Base-by-base conservation (phyloP, 139 green algal species). In the Coccomyxa sp. region DNA sequence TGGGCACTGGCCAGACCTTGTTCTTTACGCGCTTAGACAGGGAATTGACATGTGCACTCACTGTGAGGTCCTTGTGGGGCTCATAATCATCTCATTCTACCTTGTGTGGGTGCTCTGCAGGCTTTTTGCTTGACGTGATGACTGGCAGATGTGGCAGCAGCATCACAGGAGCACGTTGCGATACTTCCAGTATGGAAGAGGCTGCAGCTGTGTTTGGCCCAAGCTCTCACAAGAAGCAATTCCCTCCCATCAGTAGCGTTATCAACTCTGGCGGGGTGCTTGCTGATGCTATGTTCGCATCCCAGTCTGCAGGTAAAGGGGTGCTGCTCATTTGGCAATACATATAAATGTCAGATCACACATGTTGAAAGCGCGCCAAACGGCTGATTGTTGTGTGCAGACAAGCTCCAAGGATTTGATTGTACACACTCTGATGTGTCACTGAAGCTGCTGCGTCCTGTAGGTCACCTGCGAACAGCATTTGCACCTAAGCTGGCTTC, bases 241-340 rank as follows among this genome's bases (percentile, higher is more conserved):
- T 33, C 10, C 74, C 79, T 29, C 39, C 22, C 16, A 35, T 77
- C 5, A 27, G 73, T 2, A 75, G 82, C 8, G 39, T 95, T 27
- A 72, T 94, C 24, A 87, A 95, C 78, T 84, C 88, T 29, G 82
- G 86, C 16, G 90, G 88, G 9, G 82, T 91, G 14, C 78, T 96
- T 33, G 75, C 73, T 0, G 92, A 96, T 74, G 89, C 84, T 6
- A 78, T 88, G 0, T 70, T 91, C 2, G n/a, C 68, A n/a, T 85
- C 82, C 16, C 90, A 94, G 82, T 84, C 77, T 4, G 73, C 75
- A 7, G 68, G 64, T n/a, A n/a, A n/a, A n/a, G n/a, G n/a, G n/a
- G n/a, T n/a, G n/a, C n/a, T n/a, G n/a, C n/a, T n/a, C n/a, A n/a
- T n/a, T n/a, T n/a, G n/a, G n/a, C n/a, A n/a, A n/a, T n/a, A n/a